phyloP scores from a whole-genome alignment of 2,329 filamentous ascomycete species.

The Diaporthe aspalathi region DNA sequence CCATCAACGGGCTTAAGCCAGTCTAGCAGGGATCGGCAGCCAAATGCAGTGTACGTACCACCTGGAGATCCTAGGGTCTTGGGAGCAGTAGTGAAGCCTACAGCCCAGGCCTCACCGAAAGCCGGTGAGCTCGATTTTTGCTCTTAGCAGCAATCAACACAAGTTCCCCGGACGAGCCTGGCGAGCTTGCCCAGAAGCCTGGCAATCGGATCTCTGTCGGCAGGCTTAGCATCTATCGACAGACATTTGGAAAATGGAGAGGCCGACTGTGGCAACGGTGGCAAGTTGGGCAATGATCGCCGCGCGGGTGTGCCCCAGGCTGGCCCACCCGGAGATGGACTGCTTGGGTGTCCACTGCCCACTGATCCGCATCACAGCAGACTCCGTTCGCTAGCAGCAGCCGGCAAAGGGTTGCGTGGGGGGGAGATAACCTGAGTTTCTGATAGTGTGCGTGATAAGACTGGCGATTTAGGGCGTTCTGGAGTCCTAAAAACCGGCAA shows the following conservation, averaged over 20 bases:
- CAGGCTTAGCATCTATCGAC: conserved; percentile 16
- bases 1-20: background rate
- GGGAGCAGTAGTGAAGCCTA: no score
- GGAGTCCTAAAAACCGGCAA: background rate
- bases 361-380: conserved; percentile 6
- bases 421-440: background rate
- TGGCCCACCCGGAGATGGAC: background rate
- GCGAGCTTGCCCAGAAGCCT: conserved; percentile 1
- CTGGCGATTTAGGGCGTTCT: background rate
- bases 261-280: background rate
- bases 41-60: background rate
- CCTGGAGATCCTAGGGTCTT: no score
- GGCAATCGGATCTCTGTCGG: background rate
- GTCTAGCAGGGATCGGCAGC: background rate
- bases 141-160: background rate
- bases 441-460: background rate
- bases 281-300: conserved; percentile 9
- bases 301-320: background rate
- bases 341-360: background rate
- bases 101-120: background rate
- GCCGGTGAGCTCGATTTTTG: background rate
- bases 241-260: background rate
- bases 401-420: background rate
- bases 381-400: conserved; percentile 2
- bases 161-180: background rate